Base-by-base conservation (phyloP, 2,329 filamentous ascomycete species). In the Pyrenochaeta sp. region DNA sequence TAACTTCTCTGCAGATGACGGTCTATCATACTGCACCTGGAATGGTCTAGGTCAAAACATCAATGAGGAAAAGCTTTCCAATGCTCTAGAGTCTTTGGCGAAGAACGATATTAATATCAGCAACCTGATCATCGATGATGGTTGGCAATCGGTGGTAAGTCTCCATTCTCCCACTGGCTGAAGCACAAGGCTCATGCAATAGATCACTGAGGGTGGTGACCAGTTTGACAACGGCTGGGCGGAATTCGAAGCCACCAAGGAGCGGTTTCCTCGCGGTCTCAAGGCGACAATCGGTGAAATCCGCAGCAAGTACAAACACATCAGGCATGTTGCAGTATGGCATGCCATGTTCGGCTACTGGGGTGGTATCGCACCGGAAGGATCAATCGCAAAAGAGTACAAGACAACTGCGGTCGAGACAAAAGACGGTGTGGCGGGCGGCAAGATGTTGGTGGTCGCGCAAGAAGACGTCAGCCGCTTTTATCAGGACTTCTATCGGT, bases 21-120 rank as follows among this genome's bases (percentile, higher is more conserved):
- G 92, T 0, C 79, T 99, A 32, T 91, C 92, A 0, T 99, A 95
- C 71, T 99, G 95, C 73, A 99, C 95, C 0, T 99, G 95, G 95
- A 99, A 98, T 69, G 90, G 88, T 0, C 81, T 99, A 0, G 95
- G 95, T 0, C 91, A 96, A 66, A 80, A 88, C 39, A 81, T 99
- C 30, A 95, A 88, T 0, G 90, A 94, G 55, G 82, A 91, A 17
- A 96, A 92, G 65, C 85, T 99, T 12, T 80, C 92, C 11, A 75
- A 86, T 35, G 92, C 93, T 1, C 79, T 98, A 1, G 86, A 92
- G 52, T 82, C 84, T 1, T 79, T 99, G 10, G 83, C 87, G 4
- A 80, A 86, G 27, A 83, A 90, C 50, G 84, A 88, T 0, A 91
- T 99, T 67, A 87, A 89, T 36, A 78, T 98, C 40, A 88, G 87